A percentile compares a stretch with the other conserved stretches of the same genome.
phyloP scores from a whole-genome alignment of 306 rosid species.

The Amphicarpaea edgeworthii region DNA sequence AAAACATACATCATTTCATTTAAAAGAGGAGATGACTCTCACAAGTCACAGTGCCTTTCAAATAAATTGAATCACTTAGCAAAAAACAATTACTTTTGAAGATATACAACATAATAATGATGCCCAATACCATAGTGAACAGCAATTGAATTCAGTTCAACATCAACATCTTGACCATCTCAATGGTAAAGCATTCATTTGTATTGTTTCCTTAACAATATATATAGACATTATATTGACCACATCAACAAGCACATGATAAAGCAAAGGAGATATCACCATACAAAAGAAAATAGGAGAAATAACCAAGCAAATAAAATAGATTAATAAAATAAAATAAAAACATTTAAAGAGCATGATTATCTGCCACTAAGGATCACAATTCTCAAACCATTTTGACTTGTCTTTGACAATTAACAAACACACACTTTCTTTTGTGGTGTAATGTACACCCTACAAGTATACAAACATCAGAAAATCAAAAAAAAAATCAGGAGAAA shows the following conservation, averaged over 20 bases:
- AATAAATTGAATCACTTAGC: neutral
- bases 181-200: constrained; percentile 9
- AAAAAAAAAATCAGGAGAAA: neutral
- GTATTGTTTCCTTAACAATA: constrained; percentile 8
- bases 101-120: neutral
- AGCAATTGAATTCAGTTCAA: neutral
- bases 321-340: constrained; percentile 11
- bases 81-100: constrained; percentile 10
- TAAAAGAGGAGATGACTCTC: constrained; percentile 21
- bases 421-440: constrained; percentile 1
- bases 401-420: constrained; percentile 10
- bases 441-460: constrained; percentile 4
- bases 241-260: constrained; percentile 31
- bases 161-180: neutral
- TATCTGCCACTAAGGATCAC: constrained; percentile 2
- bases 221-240: constrained; percentile 21
- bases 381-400: neutral
- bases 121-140: constrained; percentile 18
- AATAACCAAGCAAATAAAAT: neutral
- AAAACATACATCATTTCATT: constrained; percentile 10
- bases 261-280: constrained; percentile 18
- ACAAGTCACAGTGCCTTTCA: neutral
- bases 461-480: neutral
- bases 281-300: constrained; percentile 8
- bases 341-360: constrained; percentile 10